Conservation (phyloP, 2,329 filamentous ascomycete genomes). For the Pseudogymnoascus destructans region DNA sequence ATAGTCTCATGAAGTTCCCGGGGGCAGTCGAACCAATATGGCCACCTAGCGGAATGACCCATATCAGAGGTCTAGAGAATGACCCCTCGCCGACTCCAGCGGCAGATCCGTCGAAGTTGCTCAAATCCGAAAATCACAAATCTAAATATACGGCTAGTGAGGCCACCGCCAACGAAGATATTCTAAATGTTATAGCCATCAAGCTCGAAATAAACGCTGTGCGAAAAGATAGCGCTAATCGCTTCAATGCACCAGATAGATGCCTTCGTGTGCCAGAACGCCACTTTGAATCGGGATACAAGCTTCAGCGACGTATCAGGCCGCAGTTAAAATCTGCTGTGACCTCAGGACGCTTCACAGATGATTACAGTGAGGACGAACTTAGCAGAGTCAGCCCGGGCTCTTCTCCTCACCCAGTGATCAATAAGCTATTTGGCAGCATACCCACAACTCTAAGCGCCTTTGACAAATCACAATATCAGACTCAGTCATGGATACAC, state of each 20-base stretch:
- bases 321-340: slow-evolving; percentile 30
- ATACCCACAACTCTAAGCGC: slow-evolving; percentile 55
- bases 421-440: slow-evolving; percentile 44
- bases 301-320: slow-evolving; percentile 37
- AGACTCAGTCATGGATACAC: slow-evolving; percentile 60
- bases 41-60: slow-evolving; percentile 51
- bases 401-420: slow-evolving; percentile 38
- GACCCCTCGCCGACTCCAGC: background rate
- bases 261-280: slow-evolving; percentile 42
- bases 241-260: slow-evolving; percentile 31
- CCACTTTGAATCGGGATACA: slow-evolving; percentile 44
- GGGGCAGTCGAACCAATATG: slow-evolving; percentile 57
- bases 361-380: slow-evolving; percentile 28
- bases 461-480: slow-evolving; percentile 68
- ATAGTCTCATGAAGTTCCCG: slow-evolving; percentile 41
- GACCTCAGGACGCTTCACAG: slow-evolving; percentile 12
- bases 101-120: background rate
- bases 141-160: slow-evolving; percentile 22
- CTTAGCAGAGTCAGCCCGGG: slow-evolving; percentile 19
- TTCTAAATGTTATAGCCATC: slow-evolving; percentile 17
- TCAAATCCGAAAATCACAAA: slow-evolving; percentile 16
- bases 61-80: slow-evolving; percentile 40
- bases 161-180: slow-evolving; percentile 19
- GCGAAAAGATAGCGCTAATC: slow-evolving; percentile 16
- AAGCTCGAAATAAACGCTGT: slow-evolving; percentile 9